A percentile compares a stretch with the other conserved stretches of the same genome.
phyloP scores from a whole-genome alignment of 1,139 yeast species.

The Suhomyces wounanorum region DNA sequence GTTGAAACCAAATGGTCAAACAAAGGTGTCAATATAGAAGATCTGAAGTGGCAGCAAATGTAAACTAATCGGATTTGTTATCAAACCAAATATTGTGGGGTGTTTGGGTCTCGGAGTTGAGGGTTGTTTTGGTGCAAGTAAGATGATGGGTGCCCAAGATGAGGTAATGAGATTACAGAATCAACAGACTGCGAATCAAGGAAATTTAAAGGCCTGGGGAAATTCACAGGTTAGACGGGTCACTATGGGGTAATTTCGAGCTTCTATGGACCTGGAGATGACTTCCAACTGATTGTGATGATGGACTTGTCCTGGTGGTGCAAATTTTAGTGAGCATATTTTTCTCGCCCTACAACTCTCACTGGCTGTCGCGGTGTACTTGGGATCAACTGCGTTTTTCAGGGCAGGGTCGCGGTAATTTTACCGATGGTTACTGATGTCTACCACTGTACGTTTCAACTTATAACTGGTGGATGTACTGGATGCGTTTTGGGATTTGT shows the following conservation, averaged over 20 bases:
- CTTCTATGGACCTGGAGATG: not conserved
- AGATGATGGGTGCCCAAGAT: conserved; percentile 9
- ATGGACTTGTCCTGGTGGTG: not conserved
- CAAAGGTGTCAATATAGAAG: not conserved
- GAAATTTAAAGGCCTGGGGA: not conserved
- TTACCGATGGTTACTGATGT: too few relatives aligned
- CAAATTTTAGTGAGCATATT: not conserved
- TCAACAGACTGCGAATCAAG: not conserved
- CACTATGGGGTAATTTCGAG: not conserved
- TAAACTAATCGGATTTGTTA: not conserved
- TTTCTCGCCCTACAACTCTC: not conserved
- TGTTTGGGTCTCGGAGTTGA: not conserved
- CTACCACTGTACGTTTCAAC: too few relatives aligned
- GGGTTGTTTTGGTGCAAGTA: conserved; percentile 10
- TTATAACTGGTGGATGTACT: too few relatives aligned
- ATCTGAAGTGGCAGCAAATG: not conserved
- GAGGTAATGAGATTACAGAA: not conserved
- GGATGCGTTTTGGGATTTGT: too few relatives aligned
- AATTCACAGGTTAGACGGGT: not conserved
- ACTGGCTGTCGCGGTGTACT: not conserved
- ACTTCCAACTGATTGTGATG: not conserved
- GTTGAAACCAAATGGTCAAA: not conserved
- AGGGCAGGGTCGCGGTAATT: not conserved
- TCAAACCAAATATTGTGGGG: not conserved
- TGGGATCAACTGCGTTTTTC: not conserved